These are phyloP conservation scores for Umbellularia californica DNA, from an alignment of 164 flowering plant species.

Conservation along the genomic window DNA sequence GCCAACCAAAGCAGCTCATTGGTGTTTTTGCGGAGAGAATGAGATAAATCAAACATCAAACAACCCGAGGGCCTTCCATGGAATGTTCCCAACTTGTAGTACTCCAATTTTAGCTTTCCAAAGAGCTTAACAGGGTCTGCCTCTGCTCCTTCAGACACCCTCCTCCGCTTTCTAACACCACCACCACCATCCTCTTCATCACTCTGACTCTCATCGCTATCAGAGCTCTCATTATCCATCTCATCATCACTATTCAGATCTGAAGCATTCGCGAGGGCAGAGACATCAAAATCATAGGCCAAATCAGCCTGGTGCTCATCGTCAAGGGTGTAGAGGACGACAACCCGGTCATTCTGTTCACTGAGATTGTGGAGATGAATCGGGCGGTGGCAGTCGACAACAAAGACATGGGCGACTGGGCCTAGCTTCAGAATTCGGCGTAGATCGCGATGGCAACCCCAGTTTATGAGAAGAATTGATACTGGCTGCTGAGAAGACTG, in stretches of 20 bases:
- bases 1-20: constrained; percentile 94
- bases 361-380: constrained; percentile 84
- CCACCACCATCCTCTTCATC: constrained; percentile 44
- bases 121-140: constrained; percentile 46
- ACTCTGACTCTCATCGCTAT: constrained; percentile 34
- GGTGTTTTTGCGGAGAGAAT: constrained; percentile 73
- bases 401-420: constrained; percentile 58
- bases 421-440: constrained; percentile 47
- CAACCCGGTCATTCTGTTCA: constrained; percentile 53
- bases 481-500: constrained; percentile 38
- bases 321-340: constrained; percentile 68
- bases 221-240: constrained; percentile 31
- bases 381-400: constrained; percentile 86
- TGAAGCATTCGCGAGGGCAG: constrained; percentile 60
- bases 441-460: constrained; percentile 93
- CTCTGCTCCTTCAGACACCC: constrained; percentile 25
- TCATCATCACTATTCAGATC: constrained; percentile 66
- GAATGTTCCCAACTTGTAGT: constrained; percentile 78
- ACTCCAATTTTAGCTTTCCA: constrained; percentile 58
- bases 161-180: constrained; percentile 45
- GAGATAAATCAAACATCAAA: constrained; percentile 78
- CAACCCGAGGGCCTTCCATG: constrained; percentile 96
- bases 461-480: constrained; percentile 68
- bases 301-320: constrained; percentile 83
- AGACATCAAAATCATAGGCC: constrained; percentile 72